A percentile compares a stretch with the other conserved stretches of the same genome.
These are phyloP conservation scores for Colletotrichum salicis DNA, from an alignment of 2,329 filamentous ascomycete species.

Conservation along the genomic window DNA sequence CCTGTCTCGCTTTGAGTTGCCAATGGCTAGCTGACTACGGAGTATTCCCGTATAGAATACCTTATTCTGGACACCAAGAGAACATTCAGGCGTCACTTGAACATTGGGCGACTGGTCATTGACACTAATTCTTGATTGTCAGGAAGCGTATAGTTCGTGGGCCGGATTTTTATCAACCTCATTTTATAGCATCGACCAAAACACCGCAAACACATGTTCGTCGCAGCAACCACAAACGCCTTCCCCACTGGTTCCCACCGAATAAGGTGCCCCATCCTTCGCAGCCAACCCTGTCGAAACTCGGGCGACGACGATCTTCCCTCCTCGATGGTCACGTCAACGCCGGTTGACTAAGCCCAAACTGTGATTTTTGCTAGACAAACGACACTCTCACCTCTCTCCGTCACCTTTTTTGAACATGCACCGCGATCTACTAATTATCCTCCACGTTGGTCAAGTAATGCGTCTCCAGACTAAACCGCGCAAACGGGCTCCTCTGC, in stretches of 20 bases:
- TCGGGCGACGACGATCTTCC: conserved; percentile 8
- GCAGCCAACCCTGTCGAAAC: conserved; percentile 30
- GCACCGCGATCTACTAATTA: neutral
- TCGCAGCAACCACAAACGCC: conserved; percentile 12
- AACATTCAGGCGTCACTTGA: neutral
- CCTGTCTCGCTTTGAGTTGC: conserved; percentile 13
- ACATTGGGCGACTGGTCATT: neutral
- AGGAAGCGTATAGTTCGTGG: neutral
- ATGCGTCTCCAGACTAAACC: conserved; percentile 38
- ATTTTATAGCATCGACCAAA: neutral
- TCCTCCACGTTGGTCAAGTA: conserved; percentile 34
- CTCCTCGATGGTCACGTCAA: conserved; percentile 1
- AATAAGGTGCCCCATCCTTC: conserved; percentile 27
- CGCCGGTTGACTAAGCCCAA: conserved; percentile 9
- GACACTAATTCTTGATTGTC: neutral
- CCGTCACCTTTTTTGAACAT: neutral
- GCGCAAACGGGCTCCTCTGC: conserved; percentile 40
- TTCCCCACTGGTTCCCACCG: conserved; percentile 34
- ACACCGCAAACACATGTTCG: conserved; percentile 23
- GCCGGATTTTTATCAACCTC: neutral
- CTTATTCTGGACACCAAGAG: neutral
- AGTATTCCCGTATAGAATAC: neutral
- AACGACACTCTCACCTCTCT: neutral
- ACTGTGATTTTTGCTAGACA: neutral
- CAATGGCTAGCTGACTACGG: neutral